Evolutionary conservation across 2,329 filamentous ascomycete genomes (phyloP), one percentile per base, ranked within the genome.

Genomic region (Colletotrichum orbiculare): DNA sequence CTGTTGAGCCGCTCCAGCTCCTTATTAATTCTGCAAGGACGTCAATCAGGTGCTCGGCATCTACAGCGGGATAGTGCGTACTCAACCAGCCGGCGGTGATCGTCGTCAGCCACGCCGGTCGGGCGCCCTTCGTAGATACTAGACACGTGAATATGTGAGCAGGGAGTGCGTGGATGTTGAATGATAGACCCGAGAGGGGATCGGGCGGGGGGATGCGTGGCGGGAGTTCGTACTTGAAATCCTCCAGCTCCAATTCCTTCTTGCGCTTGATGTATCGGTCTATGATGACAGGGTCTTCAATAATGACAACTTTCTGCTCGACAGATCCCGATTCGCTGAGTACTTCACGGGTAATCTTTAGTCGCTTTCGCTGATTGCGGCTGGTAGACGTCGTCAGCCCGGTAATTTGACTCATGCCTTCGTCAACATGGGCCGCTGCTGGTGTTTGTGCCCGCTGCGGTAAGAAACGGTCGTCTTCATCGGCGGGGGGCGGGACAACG

Each of bases 281-380:
- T 77, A 97, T 97, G 54, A 98, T 93, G 54, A 92, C 89, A 2
- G 91, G 89, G 75, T 98, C 94, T 70, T 90, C 89, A 37, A 97
- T 84, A 13, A 89, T 79, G 70, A 93, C 86, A 59, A 90, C 89
- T 69, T 87, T 86, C 47, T 86, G 83, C 70, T 91, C 89, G 55
- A 77, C 83, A 48, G 87, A 82, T 41, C 81, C 81, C 65, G 82
- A 79, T 4, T 78, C 67, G 63, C 77, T 73, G 60, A 72, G 76
- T 7, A 83, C 75, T 45, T 86, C 87, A 61, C 96, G 89, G 46
- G 86, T 88, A 73, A 99, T 97, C 70, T 88, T 88, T 69, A 88
- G 79, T 71, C 85, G 83, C 62, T 94, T 92, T 75, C 88, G 91
- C 45, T 81, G 82, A 43, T 85, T 85, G 68, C 91, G 90, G 74